Base-by-base conservation (phyloP, 2,329 filamentous ascomycete species). In the Colletotrichum musicola region DNA sequence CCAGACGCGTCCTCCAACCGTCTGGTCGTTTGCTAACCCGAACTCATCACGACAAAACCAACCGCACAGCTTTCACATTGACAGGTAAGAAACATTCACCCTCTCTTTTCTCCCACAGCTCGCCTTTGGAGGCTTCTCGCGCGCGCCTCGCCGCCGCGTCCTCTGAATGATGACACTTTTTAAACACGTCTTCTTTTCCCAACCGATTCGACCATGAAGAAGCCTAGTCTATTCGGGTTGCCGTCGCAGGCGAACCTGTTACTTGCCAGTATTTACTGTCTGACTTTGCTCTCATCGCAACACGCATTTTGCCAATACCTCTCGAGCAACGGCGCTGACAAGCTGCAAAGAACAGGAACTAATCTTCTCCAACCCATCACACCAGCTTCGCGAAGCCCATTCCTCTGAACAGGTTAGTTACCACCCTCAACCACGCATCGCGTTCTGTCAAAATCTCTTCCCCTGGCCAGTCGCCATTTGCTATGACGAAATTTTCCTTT, bases 251-350 rank as follows among this genome's bases (percentile, higher is more conserved):
- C 49, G 78, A 80, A 86, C 89, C 90, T 93, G 92, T 91, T 94
- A 94, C 92, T 94, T 93, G 92, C 92, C 92, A 95, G 92, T 94
- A 94, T 91, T 85, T 82, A 84, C 87, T 90, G 90, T 93, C 92
- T 94, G 92, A 94, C 62, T 71, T 51, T 49, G 30, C 13, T 22
- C 46, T 18, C 18, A n/a, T 49, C 46, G 20, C 46, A 12, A 49
- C 18, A 35, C 35, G n/a, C 38, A 55, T 40, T n/a, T 30, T 40
- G n/a, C 46, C 54, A 57, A 22, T 55, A 60, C 68, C 46, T 51
- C 47, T 42, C 16, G 56, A 22, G 25, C 16, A 55, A 10, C 14
- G 47, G 16, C 6, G 63, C 68, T 64, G 62, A 62, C 68, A 47
- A 27, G 0, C 25, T 27, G 30, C 5, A 54, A 54, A 14, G 58